A percentile compares a stretch with the other conserved stretches of the same genome.
phyloP scores from a whole-genome alignment of 2,329 filamentous ascomycete species.

The Ceratocystis ficicola region DNA sequence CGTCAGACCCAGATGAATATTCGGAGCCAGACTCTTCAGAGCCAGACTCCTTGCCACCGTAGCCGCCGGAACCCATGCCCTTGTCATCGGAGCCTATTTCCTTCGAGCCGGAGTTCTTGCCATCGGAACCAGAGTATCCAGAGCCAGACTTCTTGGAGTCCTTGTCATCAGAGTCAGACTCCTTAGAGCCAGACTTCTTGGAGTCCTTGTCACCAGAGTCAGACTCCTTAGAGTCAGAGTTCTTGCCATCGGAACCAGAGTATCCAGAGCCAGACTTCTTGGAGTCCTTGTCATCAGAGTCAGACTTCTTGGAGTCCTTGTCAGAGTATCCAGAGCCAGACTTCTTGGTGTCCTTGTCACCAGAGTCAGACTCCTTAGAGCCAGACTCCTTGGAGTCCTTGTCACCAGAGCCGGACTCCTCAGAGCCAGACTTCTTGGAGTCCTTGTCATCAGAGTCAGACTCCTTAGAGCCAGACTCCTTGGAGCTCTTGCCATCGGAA shows the following conservation, averaged over 20 bases:
- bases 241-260: not conserved
- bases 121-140: too few relatives aligned
- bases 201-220: not conserved
- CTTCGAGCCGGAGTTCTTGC: not conserved
- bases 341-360: too few relatives aligned
- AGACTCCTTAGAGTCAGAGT: not conserved
- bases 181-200: too few relatives aligned
- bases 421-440: not conserved
- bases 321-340: not conserved
- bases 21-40: not conserved
- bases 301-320: too few relatives aligned
- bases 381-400: not conserved
- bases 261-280: too few relatives aligned
- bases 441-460: too few relatives aligned
- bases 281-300: not conserved
- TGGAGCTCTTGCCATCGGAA: not conserved
- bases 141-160: too few relatives aligned
- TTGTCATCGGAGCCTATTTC: not conserved
- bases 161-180: too few relatives aligned
- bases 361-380: too few relatives aligned
- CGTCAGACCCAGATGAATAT: not conserved
- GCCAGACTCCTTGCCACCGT: not conserved
- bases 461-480: too few relatives aligned
- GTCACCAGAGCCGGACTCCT: not conserved
- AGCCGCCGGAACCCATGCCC: not conserved